Conservation (phyloP, 805 yeast genomes). For the Kurtzmaniella fragi region DNA sequence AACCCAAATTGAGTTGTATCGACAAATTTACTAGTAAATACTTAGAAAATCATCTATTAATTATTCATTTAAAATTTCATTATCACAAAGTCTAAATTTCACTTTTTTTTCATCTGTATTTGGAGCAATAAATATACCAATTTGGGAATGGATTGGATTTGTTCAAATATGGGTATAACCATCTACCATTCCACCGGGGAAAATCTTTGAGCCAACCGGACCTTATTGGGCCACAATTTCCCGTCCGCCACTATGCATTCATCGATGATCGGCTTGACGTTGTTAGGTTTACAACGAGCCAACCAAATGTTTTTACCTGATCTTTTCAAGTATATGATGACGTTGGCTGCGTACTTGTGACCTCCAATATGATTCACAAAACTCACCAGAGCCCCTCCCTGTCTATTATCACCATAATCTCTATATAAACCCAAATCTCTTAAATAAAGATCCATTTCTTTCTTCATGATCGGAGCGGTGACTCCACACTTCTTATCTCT, state of each 20-base stretch:
- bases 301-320: slow-evolving; percentile 81
- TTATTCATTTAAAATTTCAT: too few relatives aligned
- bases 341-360: slow-evolving; percentile 90
- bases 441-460: slow-evolving; percentile 67
- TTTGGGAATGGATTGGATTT: too few relatives aligned
- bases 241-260: slow-evolving; percentile 68
- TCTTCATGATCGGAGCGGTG: slow-evolving; percentile 87
- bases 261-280: slow-evolving; percentile 68
- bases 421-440: slow-evolving; percentile 69
- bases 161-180: too few relatives aligned
- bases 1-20: too few relatives aligned
- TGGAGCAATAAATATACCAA: too few relatives aligned
- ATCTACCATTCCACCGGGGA: slow-evolving; percentile 48
- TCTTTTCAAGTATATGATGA: slow-evolving; percentile 60
- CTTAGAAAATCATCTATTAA: too few relatives aligned
- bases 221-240: slow-evolving; percentile 63
- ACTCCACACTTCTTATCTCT: slow-evolving; percentile 92
- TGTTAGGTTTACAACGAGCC: slow-evolving; percentile 78
- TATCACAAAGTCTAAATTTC: too few relatives aligned
- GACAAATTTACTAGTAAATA: too few relatives aligned
- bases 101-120: too few relatives aligned
- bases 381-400: slow-evolving; percentile 67
- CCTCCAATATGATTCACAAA: slow-evolving; percentile 92
- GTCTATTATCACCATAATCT: slow-evolving; percentile 70
- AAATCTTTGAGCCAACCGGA: slow-evolving; percentile 57